Percentiles rank a stretch among this genome's conserved stretches.
These are phyloP conservation scores for Gynochthodes officinalis DNA, from an alignment of 257 asterid species.

Conservation along the genomic window DNA sequence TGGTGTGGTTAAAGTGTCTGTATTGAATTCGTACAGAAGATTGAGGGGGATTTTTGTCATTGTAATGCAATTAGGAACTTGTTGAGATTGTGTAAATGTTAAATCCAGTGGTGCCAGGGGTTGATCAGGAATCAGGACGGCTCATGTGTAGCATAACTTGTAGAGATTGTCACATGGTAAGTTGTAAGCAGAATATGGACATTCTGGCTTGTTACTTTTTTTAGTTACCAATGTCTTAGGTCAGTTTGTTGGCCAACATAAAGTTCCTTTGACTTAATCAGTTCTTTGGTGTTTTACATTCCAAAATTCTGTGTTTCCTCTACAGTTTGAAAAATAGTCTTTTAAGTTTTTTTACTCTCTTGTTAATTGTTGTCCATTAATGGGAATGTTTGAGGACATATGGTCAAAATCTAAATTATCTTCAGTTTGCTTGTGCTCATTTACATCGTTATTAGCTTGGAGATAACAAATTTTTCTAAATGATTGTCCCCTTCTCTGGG, in stretches of 20 bases:
- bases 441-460: not conserved
- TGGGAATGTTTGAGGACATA: not conserved
- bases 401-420: not conserved
- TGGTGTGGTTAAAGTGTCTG: not conserved
- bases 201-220: not conserved
- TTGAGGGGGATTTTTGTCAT: not conserved
- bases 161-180: slow-evolving; percentile 5
- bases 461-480: not conserved
- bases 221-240: not conserved
- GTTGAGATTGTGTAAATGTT: not conserved
- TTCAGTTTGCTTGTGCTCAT: not conserved
- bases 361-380: not conserved
- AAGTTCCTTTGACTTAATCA: not conserved
- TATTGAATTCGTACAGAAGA: not conserved
- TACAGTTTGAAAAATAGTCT: not conserved
- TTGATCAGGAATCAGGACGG: slow-evolving; percentile 3
- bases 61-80: not conserved
- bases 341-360: not conserved
- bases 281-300: not conserved
- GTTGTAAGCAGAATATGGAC: not conserved
- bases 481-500: not conserved
- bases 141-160: not conserved
- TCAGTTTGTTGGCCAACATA: not conserved
- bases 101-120: not conserved
- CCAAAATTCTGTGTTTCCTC: not conserved